Evolutionary conservation across 148 eudicot species (phyloP), one percentile per base, ranked within the genome.

Genomic region (Talinum fruticosum): DNA sequence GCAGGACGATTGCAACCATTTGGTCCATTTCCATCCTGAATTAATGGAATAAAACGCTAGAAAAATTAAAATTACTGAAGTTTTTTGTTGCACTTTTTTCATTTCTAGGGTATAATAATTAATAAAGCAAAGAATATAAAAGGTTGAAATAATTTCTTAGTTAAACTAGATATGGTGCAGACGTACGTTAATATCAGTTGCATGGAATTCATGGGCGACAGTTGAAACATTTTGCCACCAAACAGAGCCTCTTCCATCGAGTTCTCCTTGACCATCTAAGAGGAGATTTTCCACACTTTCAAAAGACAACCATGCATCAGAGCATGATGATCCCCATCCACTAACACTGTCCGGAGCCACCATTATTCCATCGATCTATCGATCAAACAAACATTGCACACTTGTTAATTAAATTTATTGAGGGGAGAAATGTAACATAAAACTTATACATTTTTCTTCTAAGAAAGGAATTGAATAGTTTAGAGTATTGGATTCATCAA

Each of bases 161-260:
- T n/a, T n/a, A n/a, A n/a, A n/a, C n/a, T n/a, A n/a, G n/a, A n/a
- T n/a, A n/a, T n/a, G n/a, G n/a, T n/a, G n/a, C n/a, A n/a, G n/a
- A 26, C 66, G 32, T 61, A 41, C 45, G 45, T 41, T 2, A 41
- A 12, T 15, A 57, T 62, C 81, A 47, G 44, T 41, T 2, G 34
- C 53, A 13, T 59, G 32, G 32, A 57, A 3, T 13, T 61, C 30
- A 29, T 18, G 24, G 34, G 18, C 4, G 29, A 30, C 32, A 24
- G 65, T 30, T 12, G n/a, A 29, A 26, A 21, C 12, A 24, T 66
- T 77, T n/a, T 15, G 8, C 82, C 82, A 79, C 77, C 73, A 79
- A 51, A 12, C 47, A 26, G 66, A 64, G 66, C 81, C 81, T 72
- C 35, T 79, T 3, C 77, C 82, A 66, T 79, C 71, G 21, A 79